Percentiles rank a stretch among this genome's conserved stretches.
These are phyloP conservation scores for Platanthera zijinensis DNA, from an alignment of 106 monocot species.

Conservation along the genomic window DNA sequence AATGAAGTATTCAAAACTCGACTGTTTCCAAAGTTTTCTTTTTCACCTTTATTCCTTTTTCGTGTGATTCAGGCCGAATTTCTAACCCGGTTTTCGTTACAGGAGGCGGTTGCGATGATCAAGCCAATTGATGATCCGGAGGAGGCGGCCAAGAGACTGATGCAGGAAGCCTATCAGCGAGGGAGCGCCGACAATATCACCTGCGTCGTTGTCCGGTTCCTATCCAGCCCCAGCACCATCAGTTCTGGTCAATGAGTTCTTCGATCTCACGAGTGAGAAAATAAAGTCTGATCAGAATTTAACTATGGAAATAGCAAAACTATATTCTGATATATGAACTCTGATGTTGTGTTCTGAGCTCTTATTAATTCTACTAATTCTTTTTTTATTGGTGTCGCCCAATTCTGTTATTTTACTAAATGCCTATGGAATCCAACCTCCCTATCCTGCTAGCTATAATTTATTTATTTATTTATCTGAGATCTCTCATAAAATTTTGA, in stretches of 20 bases:
- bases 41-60: not conserved
- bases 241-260: not conserved
- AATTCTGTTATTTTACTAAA: no score
- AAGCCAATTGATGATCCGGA: slow-evolving; percentile 54
- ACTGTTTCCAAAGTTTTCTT: not conserved
- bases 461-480: no score
- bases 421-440: no score
- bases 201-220: slow-evolving; percentile 52
- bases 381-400: no score
- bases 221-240: slow-evolving; percentile 5
- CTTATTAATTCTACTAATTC: no score
- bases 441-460: no score
- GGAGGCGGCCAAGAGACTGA: slow-evolving; percentile 44
- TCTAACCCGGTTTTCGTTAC: not conserved
- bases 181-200: slow-evolving; percentile 64
- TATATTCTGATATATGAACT: no score
- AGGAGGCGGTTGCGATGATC: slow-evolving; percentile 59
- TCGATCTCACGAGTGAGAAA: not conserved
- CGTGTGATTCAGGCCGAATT: no score
- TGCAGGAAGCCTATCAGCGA: slow-evolving; percentile 54
- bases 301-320: no score
- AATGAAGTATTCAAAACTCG: slow-evolving; percentile 41
- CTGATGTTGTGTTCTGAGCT: no score
- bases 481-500: no score
- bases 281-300: no score